Evolutionary conservation across 225 moss, liverwort and hornwort genomes (phyloP).

Genomic region (Rhytidiadelphus loreus): DNA sequence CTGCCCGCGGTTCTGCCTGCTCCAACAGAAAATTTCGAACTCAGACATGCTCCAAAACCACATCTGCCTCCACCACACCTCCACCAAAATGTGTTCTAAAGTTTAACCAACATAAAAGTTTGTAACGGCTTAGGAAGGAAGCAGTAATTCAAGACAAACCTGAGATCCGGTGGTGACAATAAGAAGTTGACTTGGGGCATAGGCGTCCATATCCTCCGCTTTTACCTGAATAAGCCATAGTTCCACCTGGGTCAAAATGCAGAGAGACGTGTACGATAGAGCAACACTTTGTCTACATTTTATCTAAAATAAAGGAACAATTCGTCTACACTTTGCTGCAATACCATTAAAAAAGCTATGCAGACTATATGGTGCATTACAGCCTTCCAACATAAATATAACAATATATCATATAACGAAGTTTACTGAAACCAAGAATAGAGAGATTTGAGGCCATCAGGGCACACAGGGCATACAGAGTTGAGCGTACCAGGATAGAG

Average conservation of each 20-base stretch:
- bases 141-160: slow-evolving; percentile 25
- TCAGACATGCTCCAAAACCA: not conserved
- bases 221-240: slow-evolving; percentile 50
- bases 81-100: not conserved
- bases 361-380: not conserved
- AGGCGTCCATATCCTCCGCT: slow-evolving; percentile 94
- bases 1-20: slow-evolving; percentile 95
- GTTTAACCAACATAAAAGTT: not conserved
- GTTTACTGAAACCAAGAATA: not conserved
- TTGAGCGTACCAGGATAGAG: slow-evolving; percentile 57
- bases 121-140: not conserved
- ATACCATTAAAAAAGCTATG: not conserved
- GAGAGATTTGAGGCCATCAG: not conserved
- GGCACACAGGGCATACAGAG: not conserved
- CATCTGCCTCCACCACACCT: not conserved
- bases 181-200: slow-evolving; percentile 74
- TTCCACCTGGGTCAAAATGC: not conserved
- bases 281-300: not conserved
- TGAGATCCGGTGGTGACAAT: slow-evolving; percentile 99
- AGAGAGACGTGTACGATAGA: not conserved
- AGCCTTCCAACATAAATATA: not conserved
- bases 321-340: not conserved
- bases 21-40: not conserved
- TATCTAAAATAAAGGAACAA: not conserved
- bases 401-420: not conserved